A percentile compares a stretch with the other conserved stretches of the same genome.
phyloP scores from a whole-genome alignment of 441 rosid genomes.

The Sinapis alba region DNA sequence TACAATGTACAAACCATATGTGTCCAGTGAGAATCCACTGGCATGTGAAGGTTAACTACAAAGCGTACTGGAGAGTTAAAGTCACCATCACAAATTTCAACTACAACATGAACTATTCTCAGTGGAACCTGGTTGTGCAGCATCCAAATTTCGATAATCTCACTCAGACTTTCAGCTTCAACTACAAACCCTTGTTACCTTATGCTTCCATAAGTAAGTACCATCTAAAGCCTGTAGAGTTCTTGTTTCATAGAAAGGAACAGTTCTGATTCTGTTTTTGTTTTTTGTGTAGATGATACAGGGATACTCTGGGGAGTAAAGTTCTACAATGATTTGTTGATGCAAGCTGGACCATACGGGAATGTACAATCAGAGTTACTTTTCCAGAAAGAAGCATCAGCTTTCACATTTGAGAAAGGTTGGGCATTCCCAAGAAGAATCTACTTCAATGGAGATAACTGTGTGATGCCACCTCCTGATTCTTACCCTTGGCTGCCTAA shows the following conservation, averaged over 20 bases:
- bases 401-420: conserved; percentile 71
- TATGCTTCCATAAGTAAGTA: conserved; percentile 80
- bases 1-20: conserved; percentile 95
- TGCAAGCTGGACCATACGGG: conserved; percentile 77
- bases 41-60: conserved; percentile 90
- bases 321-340: conserved; percentile 70
- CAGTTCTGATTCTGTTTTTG: neutral
- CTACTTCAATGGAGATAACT: conserved; percentile 79
- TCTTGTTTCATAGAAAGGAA: conserved; percentile 13
- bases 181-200: conserved; percentile 79
- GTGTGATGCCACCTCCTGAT: conserved; percentile 75
- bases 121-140: conserved; percentile 89
- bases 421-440: conserved; percentile 87
- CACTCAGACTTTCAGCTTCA: conserved; percentile 89
- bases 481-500: conserved; percentile 67
- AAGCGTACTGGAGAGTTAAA: conserved; percentile 89
- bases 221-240: neutral
- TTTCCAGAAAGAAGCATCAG: conserved; percentile 64
- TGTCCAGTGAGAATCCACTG: conserved; percentile 93
- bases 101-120: conserved; percentile 81
- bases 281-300: conserved; percentile 60
- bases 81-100: conserved; percentile 83
- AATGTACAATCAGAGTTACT: conserved; percentile 82
- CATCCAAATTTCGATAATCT: conserved; percentile 90
- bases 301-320: conserved; percentile 75